Percentiles rank a stretch among this genome's conserved stretches.
phyloP scores from a whole-genome alignment of 2,329 filamentous ascomycete species.

The Cladosporium phlei region DNA sequence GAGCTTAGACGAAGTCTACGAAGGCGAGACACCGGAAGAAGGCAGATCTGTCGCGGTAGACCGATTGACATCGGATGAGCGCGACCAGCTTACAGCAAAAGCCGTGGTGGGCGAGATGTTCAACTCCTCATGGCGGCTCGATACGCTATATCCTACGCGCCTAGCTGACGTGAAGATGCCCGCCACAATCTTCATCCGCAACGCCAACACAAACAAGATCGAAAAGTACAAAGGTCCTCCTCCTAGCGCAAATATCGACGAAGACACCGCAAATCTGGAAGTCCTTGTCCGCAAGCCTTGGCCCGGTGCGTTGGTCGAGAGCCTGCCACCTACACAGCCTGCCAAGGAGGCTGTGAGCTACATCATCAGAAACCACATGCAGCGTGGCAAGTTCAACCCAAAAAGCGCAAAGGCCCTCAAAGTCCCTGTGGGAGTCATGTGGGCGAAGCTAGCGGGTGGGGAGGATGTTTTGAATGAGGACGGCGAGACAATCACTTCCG shows the following conservation, averaged over 20 bases:
- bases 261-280: conserved; percentile 56
- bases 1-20: conserved; percentile 32
- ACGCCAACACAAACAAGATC: conserved; percentile 58
- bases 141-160: conserved; percentile 62
- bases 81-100: conserved; percentile 42
- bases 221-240: conserved; percentile 65
- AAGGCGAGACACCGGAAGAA: conserved; percentile 24
- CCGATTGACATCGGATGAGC: conserved; percentile 41
- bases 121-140: conserved; percentile 67
- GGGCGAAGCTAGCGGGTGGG: conserved; percentile 57
- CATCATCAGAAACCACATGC: conserved; percentile 69
- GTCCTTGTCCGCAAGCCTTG: conserved; percentile 73
- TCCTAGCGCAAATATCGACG: conserved; percentile 45
- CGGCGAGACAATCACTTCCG: conserved; percentile 69
- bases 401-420: conserved; percentile 60
- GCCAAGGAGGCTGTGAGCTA: conserved; percentile 73
- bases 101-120: conserved; percentile 72
- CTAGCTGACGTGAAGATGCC: conserved; percentile 64
- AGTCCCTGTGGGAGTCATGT: conserved; percentile 57
- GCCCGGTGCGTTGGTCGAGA: conserved; percentile 63
- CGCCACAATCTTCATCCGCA: conserved; percentile 64
- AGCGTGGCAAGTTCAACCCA: conserved; percentile 75
- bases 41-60: conserved; percentile 28
- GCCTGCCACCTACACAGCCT: conserved; percentile 64
- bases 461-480: conserved; percentile 58